phyloP scores from a whole-genome alignment of 1,284 basidiomycete species.

The Ganoderma meredithae region DNA sequence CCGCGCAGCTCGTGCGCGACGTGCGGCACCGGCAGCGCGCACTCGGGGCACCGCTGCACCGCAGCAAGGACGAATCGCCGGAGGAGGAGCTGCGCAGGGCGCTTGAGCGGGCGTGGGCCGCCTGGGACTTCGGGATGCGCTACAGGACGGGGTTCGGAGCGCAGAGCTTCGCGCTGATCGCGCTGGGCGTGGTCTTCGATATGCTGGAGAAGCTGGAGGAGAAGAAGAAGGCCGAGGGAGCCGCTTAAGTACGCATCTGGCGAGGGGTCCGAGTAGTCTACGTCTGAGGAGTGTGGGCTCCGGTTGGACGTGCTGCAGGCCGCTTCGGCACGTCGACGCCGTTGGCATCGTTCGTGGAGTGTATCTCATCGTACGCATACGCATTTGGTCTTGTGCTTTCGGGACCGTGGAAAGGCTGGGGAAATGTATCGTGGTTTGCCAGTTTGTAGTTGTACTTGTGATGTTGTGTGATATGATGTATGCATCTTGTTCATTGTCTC shows the following conservation, averaged over 20 bases:
- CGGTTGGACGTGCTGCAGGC: neutral
- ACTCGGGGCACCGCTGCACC: slow-evolving; percentile 37
- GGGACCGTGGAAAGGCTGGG: no score
- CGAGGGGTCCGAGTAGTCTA: neutral
- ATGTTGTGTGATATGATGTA: no score
- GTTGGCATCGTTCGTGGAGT: no score
- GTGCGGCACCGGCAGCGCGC: slow-evolving; percentile 52
- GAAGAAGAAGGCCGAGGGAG: neutral
- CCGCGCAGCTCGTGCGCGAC: slow-evolving; percentile 58
- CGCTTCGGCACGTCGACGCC: neutral
- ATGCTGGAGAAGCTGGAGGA: slow-evolving; percentile 56
- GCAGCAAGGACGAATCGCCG: slow-evolving; percentile 27
- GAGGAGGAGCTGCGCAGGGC: slow-evolving; percentile 47
- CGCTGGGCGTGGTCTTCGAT: slow-evolving; percentile 64
- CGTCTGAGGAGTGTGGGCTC: neutral
- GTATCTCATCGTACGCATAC: no score
- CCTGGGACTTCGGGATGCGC: slow-evolving; percentile 62
- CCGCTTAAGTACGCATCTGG: neutral
- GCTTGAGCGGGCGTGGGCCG: slow-evolving; percentile 64
- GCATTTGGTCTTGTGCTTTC: no score
- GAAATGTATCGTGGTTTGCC: no score
- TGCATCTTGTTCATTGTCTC: no score
- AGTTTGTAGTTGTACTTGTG: no score
- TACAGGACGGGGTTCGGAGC: slow-evolving; percentile 58
- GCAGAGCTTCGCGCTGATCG: slow-evolving; percentile 73